Percentiles rank a stretch among this genome's conserved stretches.
Evolutionary conservation across 1,139 yeast genomes (phyloP).

Genomic region (Ogataea hybrid): DNA sequence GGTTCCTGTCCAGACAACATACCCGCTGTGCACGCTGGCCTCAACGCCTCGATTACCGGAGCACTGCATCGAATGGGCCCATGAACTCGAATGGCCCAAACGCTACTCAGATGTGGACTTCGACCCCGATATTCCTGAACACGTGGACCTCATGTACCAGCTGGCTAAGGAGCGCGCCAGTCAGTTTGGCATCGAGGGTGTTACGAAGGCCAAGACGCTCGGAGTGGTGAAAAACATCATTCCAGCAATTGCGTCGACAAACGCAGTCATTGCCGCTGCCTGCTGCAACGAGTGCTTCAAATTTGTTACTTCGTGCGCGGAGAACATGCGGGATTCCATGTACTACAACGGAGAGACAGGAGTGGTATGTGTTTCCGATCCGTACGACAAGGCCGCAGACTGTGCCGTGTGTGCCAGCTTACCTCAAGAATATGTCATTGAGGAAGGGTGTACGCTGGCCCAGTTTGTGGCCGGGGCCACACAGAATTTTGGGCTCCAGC

Average conservation of each 20-base stretch:
- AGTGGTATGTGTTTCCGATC: conserved; percentile 27
- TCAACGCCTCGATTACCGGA: conserved; percentile 92
- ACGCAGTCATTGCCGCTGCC: conserved; percentile 88
- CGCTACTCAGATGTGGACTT: conserved; percentile 44
- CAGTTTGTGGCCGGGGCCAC: conserved; percentile 17
- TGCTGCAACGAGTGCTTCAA: conserved; percentile 89
- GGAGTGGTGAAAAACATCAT: conserved; percentile 92
- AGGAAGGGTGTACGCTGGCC: conserved; percentile 9
- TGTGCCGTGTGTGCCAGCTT: conserved; percentile 29
- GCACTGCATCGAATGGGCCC: conserved; percentile 93
- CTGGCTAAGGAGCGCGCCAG: conserved; percentile 59
- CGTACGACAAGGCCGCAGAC: conserved; percentile 21
- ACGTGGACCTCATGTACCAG: conserved; percentile 63
- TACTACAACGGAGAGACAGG: conserved; percentile 50
- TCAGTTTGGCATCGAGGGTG: conserved; percentile 66
- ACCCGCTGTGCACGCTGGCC: conserved; percentile 93
- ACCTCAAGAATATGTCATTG: conserved; percentile 15
- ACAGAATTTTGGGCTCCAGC: conserved; percentile 11
- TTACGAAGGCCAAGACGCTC: conserved; percentile 66
- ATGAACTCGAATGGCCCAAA: conserved; percentile 72
- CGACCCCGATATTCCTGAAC: conserved; percentile 69
- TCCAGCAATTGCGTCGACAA: conserved; percentile 94
- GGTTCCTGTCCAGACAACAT: conserved; percentile 66
- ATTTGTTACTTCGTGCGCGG: conserved; percentile 65
- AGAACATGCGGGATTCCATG: conserved; percentile 75